Conservation (phyloP, 495 filamentous ascomycete genomes). For the Penicillium ochrochloron region DNA sequence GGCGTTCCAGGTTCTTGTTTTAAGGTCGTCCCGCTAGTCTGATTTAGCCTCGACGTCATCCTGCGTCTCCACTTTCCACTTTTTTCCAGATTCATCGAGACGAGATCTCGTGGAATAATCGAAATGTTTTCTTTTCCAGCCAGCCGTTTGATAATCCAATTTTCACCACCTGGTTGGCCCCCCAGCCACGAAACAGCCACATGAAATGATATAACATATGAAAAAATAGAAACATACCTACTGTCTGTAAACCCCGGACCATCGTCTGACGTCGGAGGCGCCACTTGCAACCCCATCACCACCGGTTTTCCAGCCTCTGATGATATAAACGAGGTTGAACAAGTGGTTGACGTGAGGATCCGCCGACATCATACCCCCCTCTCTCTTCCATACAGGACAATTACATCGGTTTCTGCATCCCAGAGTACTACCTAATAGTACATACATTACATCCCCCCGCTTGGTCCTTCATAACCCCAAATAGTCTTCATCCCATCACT, state of each 20-base stretch:
- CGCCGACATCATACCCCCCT: conserved; percentile 32
- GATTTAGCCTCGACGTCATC: conserved; percentile 25
- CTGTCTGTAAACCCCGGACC: neutral
- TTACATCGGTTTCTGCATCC: neutral
- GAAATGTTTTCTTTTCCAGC: neutral
- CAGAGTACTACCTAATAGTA: conserved; percentile 1
- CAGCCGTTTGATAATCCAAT: neutral
- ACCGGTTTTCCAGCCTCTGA: conserved; percentile 24
- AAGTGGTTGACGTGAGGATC: conserved; percentile 11
- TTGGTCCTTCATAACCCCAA: conserved; percentile 28
- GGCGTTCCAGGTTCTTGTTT: conserved; percentile 19
- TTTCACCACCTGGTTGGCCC: neutral
- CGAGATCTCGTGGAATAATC: neutral
- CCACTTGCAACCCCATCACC: neutral
- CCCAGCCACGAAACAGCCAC: neutral
- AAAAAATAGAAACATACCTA: neutral
- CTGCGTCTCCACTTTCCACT: conserved; percentile 8
- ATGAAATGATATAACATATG: neutral
- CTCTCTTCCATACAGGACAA: neutral
- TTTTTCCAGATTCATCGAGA: neutral
- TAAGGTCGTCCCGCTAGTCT: neutral
- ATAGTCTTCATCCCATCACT: conserved; percentile 26
- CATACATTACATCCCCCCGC: conserved; percentile 21
- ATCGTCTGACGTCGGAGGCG: conserved; percentile 41
- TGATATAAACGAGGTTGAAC: conserved; percentile 30